Base-by-base conservation (phyloP, 495 filamentous ascomycete species). In the Extremus antarcticus region DNA sequence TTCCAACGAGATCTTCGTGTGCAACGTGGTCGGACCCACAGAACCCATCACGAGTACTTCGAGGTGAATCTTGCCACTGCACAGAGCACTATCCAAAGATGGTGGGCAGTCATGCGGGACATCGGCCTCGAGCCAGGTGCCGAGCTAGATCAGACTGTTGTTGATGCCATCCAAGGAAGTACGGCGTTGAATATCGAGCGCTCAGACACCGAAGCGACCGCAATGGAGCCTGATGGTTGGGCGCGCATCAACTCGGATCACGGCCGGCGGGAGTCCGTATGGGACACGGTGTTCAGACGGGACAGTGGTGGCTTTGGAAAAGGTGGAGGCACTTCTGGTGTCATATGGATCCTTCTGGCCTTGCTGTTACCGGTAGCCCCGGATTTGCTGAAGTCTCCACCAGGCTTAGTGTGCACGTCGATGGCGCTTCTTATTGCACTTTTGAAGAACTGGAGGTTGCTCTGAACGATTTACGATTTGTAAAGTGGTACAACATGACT, bases 71-170 rank as follows among this genome's bases (percentile, higher is more conserved):
- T 35, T 13, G 22, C 24, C 17, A 20, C 3, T n/a, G 49, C 49
- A 11, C 49, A 51, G 49, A 35, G 22, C 16, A 51, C 49, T 11
- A 22, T 51, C 13, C 22, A 22, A 3, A 38, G 25, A 25, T 51
- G 49, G 49, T 51, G 49, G 49, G 49, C 25, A 16, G 38, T 51
- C 32, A 35, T 51, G 32, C 2, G 32, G 4, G n/a, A 51, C 25
- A 51, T 51, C n/a, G 25, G 49, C 19, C 13, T 51, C 17, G 25
- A 51, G 49, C 25, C 49, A 15, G 49, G 49, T 2, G 10, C 10
- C 2, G 49, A 51, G 13, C 24, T 40, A 11, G 25, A 51, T 11
- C 24, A 16, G n/a, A 15, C n/a, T 11, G 25, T 40, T 3, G 16
- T 22, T 11, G 32, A 51, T 11, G 49, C 32, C 11, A 15, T 51